Conservation (phyloP, 306 rosid genomes). For the Cucumis hystrix region DNA sequence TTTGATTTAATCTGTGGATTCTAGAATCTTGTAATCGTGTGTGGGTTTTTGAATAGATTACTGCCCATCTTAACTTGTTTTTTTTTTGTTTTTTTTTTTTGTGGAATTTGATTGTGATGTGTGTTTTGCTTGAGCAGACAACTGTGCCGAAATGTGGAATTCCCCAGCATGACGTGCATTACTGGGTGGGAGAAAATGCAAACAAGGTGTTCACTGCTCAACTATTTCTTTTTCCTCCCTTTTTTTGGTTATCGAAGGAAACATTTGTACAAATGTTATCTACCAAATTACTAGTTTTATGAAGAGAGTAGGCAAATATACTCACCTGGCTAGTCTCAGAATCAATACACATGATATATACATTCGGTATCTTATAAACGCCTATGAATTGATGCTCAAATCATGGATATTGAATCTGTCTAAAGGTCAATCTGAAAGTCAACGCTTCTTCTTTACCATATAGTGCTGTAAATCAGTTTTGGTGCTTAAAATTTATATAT, state of each 20-base stretch:
- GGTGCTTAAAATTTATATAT: not conserved
- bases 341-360: not conserved
- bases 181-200: conserved; percentile 54
- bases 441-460: not conserved
- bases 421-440: not conserved
- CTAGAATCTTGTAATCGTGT: not conserved
- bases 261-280: not conserved
- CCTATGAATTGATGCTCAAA: not conserved
- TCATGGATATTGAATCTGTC: not conserved
- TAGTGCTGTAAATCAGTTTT: not conserved
- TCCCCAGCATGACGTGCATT: conserved; percentile 74
- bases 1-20: conserved; percentile 2
- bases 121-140: conserved; percentile 44
- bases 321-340: not conserved
- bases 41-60: not conserved
- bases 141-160: conserved; percentile 43
- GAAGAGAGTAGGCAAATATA: not conserved
- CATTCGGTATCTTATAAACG: not conserved
- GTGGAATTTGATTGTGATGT: conserved; percentile 13
- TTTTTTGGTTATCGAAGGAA: not conserved
- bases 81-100: not conserved
- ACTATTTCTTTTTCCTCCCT: not conserved
- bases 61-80: not conserved
- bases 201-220: conserved; percentile 4
- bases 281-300: not conserved